phyloP scores from a whole-genome alignment of 257 asterid genomes.

The Solanum corneliomulleri region DNA sequence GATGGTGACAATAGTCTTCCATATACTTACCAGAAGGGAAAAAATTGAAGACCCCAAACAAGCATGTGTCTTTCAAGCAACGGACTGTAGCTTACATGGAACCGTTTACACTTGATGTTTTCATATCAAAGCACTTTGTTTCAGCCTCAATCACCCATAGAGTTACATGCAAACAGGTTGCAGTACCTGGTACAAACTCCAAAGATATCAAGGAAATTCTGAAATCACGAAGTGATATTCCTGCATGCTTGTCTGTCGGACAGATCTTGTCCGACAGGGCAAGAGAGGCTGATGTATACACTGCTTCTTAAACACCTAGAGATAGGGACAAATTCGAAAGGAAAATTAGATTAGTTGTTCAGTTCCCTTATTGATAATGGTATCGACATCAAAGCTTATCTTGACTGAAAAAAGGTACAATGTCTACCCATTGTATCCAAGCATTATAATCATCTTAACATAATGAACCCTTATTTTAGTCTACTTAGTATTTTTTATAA shows the following conservation, averaged over 20 bases:
- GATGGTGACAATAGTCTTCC: constrained; percentile 87
- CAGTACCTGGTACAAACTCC: constrained; percentile 92
- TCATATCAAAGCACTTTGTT: constrained; percentile 81
- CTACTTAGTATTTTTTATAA: background rate
- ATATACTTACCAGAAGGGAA: constrained; percentile 72
- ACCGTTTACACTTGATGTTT: constrained; percentile 65
- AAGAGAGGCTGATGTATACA: constrained; percentile 84
- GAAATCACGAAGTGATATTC: constrained; percentile 75
- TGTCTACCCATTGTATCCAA: background rate
- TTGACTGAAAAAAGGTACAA: constrained; percentile 32
- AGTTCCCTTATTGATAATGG: constrained; percentile 90
- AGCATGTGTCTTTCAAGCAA: constrained; percentile 81
- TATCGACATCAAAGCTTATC: constrained; percentile 76
- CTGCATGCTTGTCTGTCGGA: constrained; percentile 79
- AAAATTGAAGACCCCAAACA: constrained; percentile 63
- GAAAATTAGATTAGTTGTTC: constrained; percentile 83
- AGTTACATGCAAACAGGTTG: constrained; percentile 90
- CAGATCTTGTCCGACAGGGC: constrained; percentile 70
- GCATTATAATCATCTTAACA: background rate
- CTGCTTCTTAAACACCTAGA: constrained; percentile 79
- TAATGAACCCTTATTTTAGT: background rate
- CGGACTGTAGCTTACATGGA: constrained; percentile 83
- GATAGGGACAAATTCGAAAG: constrained; percentile 93
- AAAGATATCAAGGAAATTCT: constrained; percentile 88
- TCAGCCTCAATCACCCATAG: constrained; percentile 92